Evolutionary conservation across 164 flowering plant genomes (phyloP), one percentile per base, ranked within the genome.

Genomic region (Berberis thunbergii): DNA sequence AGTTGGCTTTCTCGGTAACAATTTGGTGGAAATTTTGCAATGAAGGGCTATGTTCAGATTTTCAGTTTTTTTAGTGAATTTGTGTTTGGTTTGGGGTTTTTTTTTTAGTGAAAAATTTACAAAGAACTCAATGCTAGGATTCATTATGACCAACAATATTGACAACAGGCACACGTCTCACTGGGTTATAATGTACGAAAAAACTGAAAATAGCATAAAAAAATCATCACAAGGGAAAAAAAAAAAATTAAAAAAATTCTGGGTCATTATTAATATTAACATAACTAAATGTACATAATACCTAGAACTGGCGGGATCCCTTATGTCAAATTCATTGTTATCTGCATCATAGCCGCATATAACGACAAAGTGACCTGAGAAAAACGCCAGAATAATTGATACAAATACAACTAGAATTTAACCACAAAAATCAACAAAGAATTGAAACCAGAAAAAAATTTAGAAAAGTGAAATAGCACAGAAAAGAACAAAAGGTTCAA

Each of bases 291-390:
- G 12, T 26, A 64, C 7, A 64, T 12, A 42, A 60, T 77, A 91
- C 99, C 88, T 79, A 45, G 87, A 82, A 74, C 87, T 82, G 62
- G 97, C 96, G 43, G 99, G 99, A 82, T 95, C 99, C 74, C 97
- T 80, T 60, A 95, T 88, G 73, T 95, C 99, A 74, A 95, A 95
- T 79, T 87, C 96, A 74, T 86, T 82, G 56, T 72, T 68, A 42
- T 43, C 79, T 55, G 86, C 75, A 70, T 91, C 92, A 74, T 86
- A 95, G 66, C 97, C 99, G 67, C 99, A 91, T 60, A 95, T 80
- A 52, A 95, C 81, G 38, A 95, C 71, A 67, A 84, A 95, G 67
- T 95, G 99, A 78, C 99, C 99, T 95, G 59, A 9, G 61, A 64
- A 59, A 40, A 49, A 54, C 43, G 64, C 52, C n/a, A 13, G 8